Base-by-base conservation (phyloP, 1,139 yeast species). In the Magnusiomyces ingens region DNA sequence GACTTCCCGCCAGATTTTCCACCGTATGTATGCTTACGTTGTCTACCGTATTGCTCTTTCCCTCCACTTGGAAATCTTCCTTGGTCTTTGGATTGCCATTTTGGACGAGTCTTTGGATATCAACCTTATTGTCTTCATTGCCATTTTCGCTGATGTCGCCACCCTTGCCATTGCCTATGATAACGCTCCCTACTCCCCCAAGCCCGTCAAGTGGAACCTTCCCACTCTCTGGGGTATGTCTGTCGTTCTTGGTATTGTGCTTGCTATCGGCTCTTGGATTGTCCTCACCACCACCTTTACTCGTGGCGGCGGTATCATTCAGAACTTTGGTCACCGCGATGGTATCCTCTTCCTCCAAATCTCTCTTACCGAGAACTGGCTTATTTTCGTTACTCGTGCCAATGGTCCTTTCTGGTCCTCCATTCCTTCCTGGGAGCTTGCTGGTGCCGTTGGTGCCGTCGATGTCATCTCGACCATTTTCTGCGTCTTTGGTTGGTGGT, bases 141-240 rank as follows among this genome's bases (percentile, higher is more conserved):
- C 88, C 62, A 80, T 82, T 67, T 82, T 82, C 73, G 88, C 88
- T 65, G 88, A 82, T 73, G 83, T 82, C 70, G 88, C 88, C 60
- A 82, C 88, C 67, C 75, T 82, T 68, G 88, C 88, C 62, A 82
- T 82, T 74, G 88, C 88, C 66, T 83, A 82, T 73, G 88, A 82
- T 71, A 70, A 93, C 67, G 99, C 99, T 76, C 99, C 98, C 70
- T 93, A 80, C 80, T 94, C 93, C 74, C 95, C 89, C 74, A 78
- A 79, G 71, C 99, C 99, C 67, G 98, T 93, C 70, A 93, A 93
- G 78, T 93, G 99, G 99, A 91, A 93, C 84, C 78, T 91, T 71
- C 87, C 87, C 69, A 81, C 84, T 78, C 80, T 82, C 68, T 83
- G 88, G 88, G 85, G 85, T 72, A 80, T 83, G 81, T 83, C 88